A percentile compares a stretch with the other conserved stretches of the same genome.
Conservation (phyloP, 345 rosid genomes). For the Pistacia integerrima region DNA sequence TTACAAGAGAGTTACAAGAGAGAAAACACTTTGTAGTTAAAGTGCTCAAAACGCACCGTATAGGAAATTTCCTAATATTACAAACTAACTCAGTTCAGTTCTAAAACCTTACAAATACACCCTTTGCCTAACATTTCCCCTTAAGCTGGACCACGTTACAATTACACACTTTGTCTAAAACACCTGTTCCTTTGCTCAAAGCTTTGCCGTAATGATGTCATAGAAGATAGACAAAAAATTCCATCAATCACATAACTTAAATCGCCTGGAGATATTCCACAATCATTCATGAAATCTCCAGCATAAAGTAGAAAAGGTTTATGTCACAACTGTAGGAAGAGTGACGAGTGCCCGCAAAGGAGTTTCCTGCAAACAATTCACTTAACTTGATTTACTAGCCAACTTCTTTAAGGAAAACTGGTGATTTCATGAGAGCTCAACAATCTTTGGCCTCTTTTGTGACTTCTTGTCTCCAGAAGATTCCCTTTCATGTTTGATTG, state of each 20-base stretch:
- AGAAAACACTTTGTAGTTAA: too few relatives aligned
- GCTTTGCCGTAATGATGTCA: not conserved
- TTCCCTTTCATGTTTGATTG: slow-evolving; percentile 15
- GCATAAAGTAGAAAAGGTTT: not conserved
- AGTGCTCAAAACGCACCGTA: too few relatives aligned
- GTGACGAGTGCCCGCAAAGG: too few relatives aligned
- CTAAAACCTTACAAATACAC: too few relatives aligned
- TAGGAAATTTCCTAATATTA: too few relatives aligned
- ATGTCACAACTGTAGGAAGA: not conserved
- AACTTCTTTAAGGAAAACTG: not conserved
- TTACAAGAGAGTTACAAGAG: too few relatives aligned
- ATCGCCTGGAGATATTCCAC: not conserved
- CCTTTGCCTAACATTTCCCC: too few relatives aligned
- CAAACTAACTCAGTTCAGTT: too few relatives aligned
- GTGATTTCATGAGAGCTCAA: slow-evolving; percentile 42
- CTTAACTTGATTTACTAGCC: not conserved
- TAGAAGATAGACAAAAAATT: not conserved
- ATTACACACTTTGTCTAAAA: too few relatives aligned
- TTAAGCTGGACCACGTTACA: too few relatives aligned
- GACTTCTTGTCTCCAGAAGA: slow-evolving; percentile 22
- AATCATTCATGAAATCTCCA: not conserved
- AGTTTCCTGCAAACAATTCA: too few relatives aligned
- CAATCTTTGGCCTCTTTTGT: slow-evolving; percentile 45
- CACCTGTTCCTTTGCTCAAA: not conserved
- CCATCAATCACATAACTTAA: not conserved